A percentile compares a stretch with the other conserved stretches of the same genome.
These are phyloP conservation scores for Halenospora varia DNA, from an alignment of 495 filamentous ascomycete genomes.

Conservation along the genomic window DNA sequence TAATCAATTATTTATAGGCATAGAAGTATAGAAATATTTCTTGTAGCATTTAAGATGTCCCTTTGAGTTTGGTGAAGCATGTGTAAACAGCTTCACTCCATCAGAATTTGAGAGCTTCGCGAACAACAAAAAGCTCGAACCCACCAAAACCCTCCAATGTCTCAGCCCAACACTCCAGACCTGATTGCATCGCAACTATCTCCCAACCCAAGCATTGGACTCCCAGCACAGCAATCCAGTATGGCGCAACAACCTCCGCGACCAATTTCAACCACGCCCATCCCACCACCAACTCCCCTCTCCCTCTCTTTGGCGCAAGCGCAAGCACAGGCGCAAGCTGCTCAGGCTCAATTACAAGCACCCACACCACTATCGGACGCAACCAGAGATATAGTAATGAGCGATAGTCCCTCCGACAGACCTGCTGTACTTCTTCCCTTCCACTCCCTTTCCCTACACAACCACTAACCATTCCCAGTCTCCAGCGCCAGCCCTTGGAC, in stretches of 20 bases:
- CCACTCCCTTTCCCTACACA: background rate
- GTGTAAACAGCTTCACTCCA: background rate
- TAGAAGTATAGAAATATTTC: no score
- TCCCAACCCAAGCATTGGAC: constrained; percentile 5
- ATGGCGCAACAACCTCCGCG: constrained; percentile 12
- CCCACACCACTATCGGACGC: constrained; percentile 2
- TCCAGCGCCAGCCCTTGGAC: constrained; percentile 12
- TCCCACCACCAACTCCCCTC: no score
- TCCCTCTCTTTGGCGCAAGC: no score
- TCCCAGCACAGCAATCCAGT: constrained; percentile 13
- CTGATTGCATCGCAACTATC: constrained; percentile 3
- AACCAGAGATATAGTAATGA: constrained; percentile 27
- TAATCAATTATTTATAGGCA: no score
- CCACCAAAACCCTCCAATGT: constrained; percentile 1
- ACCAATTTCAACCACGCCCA: background rate
- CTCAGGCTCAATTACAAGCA: background rate
- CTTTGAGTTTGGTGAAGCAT: no score
- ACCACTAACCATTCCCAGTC: constrained; percentile 13
- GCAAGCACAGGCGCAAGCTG: no score
- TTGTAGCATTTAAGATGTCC: no score
- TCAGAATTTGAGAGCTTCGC: background rate
- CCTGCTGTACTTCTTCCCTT: constrained; percentile 16
- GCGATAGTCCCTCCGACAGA: constrained; percentile 23
- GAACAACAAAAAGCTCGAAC: background rate
- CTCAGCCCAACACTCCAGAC: constrained; percentile 12